Percentiles rank a stretch among this genome's conserved stretches.
phyloP scores from a whole-genome alignment of 257 asterid species.

The Euphrasia confusa region DNA sequence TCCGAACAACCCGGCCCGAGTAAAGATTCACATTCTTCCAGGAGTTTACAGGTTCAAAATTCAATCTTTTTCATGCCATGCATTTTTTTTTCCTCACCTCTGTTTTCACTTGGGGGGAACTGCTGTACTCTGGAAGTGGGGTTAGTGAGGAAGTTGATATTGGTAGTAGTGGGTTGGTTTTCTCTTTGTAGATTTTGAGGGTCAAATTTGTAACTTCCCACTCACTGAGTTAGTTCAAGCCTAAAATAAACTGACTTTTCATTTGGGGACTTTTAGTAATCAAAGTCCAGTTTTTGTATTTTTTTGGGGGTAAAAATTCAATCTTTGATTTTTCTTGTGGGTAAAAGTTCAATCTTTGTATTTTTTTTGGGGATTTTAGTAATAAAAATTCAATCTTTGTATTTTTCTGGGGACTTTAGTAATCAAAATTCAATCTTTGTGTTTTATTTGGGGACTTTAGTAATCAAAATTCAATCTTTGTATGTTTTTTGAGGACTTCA shows the following conservation, averaged over 20 bases:
- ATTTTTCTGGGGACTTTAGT: no score
- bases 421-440: no score
- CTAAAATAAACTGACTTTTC: not conserved
- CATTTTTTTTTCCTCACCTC: conserved; percentile 11
- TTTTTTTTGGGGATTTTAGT: no score
- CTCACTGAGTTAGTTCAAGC: not conserved
- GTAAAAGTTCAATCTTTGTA: no score
- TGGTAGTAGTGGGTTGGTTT: conserved; percentile 18
- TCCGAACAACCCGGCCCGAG: conserved; percentile 31
- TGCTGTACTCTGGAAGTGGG: conserved; percentile 32
- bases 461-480: no score
- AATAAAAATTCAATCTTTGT: no score
- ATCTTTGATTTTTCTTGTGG: no score
- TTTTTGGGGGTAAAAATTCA: no score
- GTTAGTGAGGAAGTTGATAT: conserved; percentile 31
- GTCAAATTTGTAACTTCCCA: conserved; percentile 2
- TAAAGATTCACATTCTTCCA: conserved; percentile 58
- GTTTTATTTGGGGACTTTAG: no score
- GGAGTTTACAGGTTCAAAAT: conserved; percentile 65
- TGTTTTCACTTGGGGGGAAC: conserved; percentile 22
- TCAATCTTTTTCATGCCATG: conserved; percentile 24
- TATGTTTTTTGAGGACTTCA: no score
- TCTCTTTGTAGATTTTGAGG: not conserved
- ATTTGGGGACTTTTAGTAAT: no score
- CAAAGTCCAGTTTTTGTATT: no score